Percentiles rank a stretch among this genome's conserved stretches.
These are phyloP conservation scores for Wickerhamomyces bovis DNA, from an alignment of 805 yeast genomes.

Conservation along the genomic window DNA sequence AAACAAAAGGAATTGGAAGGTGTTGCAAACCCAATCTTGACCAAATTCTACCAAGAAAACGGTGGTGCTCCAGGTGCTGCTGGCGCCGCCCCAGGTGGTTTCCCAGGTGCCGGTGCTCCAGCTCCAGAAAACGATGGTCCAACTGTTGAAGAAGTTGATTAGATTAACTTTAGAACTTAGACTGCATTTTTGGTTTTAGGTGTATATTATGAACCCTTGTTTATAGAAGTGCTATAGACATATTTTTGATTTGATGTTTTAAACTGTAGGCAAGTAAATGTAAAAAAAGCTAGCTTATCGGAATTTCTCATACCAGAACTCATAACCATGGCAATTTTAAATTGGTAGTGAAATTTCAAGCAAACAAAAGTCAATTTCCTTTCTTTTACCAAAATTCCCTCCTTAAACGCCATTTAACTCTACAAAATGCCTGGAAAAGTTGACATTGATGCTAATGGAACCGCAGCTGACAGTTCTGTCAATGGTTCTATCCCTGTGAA, in stretches of 20 bases:
- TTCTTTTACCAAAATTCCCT: background rate
- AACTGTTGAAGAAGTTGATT: conserved; percentile 79
- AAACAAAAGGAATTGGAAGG: conserved; percentile 94
- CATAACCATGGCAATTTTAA: background rate
- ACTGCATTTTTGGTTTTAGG: background rate
- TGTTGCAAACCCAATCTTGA: conserved; percentile 93
- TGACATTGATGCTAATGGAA: background rate
- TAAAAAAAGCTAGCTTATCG: no score
- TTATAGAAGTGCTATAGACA: background rate
- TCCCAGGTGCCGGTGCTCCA: conserved; percentile 48
- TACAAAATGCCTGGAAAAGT: background rate
- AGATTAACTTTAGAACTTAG: conserved; percentile 18
- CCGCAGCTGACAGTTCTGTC: background rate
- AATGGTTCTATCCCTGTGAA: background rate
- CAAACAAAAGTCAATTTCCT: background rate
- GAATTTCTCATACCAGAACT: background rate
- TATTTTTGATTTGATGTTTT: background rate
- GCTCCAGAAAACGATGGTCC: conserved; percentile 49
- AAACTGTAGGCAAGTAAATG: background rate
- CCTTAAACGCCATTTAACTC: background rate
- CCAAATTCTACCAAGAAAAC: conserved; percentile 93
- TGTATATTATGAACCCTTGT: background rate
- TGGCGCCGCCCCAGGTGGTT: conserved; percentile 48
- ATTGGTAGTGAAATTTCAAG: background rate
- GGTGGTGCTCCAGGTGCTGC: conserved; percentile 72